Conservation (phyloP, 2,329 filamentous ascomycete genomes). For the Beauveria asiatica region DNA sequence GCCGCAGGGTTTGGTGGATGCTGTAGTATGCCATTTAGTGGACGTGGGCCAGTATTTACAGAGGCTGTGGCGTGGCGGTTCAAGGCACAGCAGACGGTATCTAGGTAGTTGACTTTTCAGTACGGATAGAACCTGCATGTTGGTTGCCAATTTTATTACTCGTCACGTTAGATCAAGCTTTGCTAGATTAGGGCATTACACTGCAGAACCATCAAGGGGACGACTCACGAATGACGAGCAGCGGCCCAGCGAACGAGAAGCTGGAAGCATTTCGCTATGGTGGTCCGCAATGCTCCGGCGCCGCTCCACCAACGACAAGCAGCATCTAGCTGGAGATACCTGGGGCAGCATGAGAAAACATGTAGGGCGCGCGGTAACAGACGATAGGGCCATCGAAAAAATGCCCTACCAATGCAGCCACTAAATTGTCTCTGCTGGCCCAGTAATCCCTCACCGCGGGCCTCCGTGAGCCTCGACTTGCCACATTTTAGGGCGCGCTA, state of each 20-base stretch:
- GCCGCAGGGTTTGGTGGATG: background rate
- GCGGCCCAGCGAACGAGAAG: background rate
- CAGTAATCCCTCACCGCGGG: background rate
- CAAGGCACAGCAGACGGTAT: background rate
- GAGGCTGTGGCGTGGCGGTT: slow-evolving; percentile 1
- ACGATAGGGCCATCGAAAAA: slow-evolving; percentile 1
- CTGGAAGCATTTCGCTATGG: background rate
- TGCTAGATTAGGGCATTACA: slow-evolving; percentile 4
- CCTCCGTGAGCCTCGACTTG: background rate
- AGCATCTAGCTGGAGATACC: slow-evolving; percentile 4
- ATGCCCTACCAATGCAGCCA: background rate
- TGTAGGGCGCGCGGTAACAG: background rate
- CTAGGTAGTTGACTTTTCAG: background rate
- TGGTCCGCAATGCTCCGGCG: slow-evolving; percentile 7
- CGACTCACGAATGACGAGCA: background rate
- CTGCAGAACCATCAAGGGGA: background rate
- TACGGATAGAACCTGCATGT: background rate
- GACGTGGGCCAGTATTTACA: background rate
- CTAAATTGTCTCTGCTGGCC: slow-evolving; percentile 1
- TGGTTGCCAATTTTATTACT: background rate
- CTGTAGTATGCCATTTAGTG: background rate
- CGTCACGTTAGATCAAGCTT: background rate
- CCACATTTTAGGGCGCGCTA: background rate
- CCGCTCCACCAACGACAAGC: background rate
- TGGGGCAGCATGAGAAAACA: background rate